Percentiles rank a stretch among this genome's conserved stretches.
phyloP scores from a whole-genome alignment of 2,329 filamentous ascomycete species.

The Xylaria sp. region DNA sequence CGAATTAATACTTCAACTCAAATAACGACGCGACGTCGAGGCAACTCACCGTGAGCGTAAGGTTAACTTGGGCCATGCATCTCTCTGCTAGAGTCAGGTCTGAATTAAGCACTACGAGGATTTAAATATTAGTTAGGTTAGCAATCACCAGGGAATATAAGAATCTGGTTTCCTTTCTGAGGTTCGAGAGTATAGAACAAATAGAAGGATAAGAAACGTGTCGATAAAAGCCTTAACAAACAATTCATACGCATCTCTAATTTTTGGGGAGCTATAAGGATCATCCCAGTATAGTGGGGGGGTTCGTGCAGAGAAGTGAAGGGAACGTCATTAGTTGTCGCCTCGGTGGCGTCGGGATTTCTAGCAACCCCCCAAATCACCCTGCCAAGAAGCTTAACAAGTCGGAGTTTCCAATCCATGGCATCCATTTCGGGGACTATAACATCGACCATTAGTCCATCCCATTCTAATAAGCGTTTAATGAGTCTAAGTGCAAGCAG shows the following conservation, averaged over 20 bases:
- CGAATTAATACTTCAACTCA: not conserved
- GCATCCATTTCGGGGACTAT: not conserved
- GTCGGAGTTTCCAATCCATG: not conserved
- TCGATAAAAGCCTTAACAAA: not conserved
- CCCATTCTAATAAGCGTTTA: too few relatives aligned
- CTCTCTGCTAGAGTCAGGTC: not conserved
- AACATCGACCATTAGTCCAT: not conserved
- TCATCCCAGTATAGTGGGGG: not conserved
- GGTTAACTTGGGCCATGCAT: not conserved
- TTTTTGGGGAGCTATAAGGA: not conserved
- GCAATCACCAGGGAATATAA: not conserved
- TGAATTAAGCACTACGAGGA: not conserved
- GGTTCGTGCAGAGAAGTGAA: not conserved
- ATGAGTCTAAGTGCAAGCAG: not conserved
- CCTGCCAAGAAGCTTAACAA: not conserved
- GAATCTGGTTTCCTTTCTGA: not conserved
- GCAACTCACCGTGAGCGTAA: not conserved
- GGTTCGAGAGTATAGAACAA: not conserved
- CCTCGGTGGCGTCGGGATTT: not conserved
- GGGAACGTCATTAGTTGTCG: accelerated
- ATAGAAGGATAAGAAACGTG: not conserved
- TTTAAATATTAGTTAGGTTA: not conserved
- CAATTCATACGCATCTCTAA: not conserved
- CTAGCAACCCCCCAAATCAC: not conserved
- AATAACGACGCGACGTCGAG: not conserved